A percentile compares a stretch with the other conserved stretches of the same genome.
Evolutionary conservation across 495 filamentous ascomycete species (phyloP).

Genomic region (Chaetomidium leptoderma): DNA sequence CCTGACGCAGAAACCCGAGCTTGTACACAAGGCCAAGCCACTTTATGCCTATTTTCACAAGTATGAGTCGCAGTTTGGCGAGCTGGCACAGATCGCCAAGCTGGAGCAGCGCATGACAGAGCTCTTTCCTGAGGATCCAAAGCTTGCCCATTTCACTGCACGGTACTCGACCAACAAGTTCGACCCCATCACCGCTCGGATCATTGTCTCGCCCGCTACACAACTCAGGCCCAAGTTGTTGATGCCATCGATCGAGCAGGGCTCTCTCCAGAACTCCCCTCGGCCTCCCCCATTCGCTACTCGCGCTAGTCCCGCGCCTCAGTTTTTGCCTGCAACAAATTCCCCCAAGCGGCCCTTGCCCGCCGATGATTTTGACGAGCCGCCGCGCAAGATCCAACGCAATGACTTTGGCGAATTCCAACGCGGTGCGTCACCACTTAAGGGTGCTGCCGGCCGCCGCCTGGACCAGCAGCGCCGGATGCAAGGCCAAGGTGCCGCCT

Average conservation of each 20-base stretch:
- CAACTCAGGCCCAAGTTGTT: slow-evolving; percentile 64
- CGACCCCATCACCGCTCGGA: slow-evolving; percentile 66
- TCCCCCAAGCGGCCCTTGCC: slow-evolving; percentile 74
- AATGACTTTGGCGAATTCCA: slow-evolving; percentile 33
- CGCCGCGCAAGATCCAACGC: slow-evolving; percentile 63
- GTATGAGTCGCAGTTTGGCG: slow-evolving; percentile 91
- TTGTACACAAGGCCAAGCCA: slow-evolving; percentile 68
- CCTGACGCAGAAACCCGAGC: slow-evolving; percentile 67
- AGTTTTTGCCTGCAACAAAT: slow-evolving; percentile 51
- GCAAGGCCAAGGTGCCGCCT: slow-evolving; percentile 44
- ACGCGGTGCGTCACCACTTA: slow-evolving; percentile 81
- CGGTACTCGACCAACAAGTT: slow-evolving; percentile 60
- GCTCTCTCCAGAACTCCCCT: slow-evolving; percentile 53
- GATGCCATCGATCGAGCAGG: slow-evolving; percentile 50
- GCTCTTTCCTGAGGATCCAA: slow-evolving; percentile 82
- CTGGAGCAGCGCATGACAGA: slow-evolving; percentile 90
- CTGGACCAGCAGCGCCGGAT: slow-evolving; percentile 70
- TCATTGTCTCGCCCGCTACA: slow-evolving; percentile 73
- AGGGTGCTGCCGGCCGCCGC: slow-evolving; percentile 74
- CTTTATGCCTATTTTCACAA: slow-evolving; percentile 88
- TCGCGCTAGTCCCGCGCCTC: slow-evolving; percentile 47
- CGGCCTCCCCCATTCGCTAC: slow-evolving; percentile 22
- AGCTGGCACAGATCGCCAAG: slow-evolving; percentile 80
- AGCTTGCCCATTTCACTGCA: slow-evolving; percentile 66
- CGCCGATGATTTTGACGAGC: slow-evolving; percentile 70